Percentiles rank a stretch among this genome's conserved stretches.
These are phyloP conservation scores for Aspergillus japonicus DNA, from an alignment of 2,329 filamentous ascomycete species.

Conservation along the genomic window DNA sequence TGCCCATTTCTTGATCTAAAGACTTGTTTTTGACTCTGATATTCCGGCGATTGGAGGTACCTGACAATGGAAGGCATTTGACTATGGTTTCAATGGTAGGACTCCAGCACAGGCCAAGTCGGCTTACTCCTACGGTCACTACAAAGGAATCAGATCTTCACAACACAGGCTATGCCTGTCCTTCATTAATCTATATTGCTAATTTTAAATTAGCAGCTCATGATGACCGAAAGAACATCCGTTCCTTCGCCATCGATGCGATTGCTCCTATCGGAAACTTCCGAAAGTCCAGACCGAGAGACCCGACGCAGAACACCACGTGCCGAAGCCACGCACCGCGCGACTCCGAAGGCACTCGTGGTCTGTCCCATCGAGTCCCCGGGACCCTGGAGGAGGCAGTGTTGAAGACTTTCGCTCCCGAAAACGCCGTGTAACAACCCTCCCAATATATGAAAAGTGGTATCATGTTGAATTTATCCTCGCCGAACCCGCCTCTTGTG, in stretches of 20 bases:
- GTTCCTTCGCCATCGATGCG: conserved; percentile 7
- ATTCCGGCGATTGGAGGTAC: too few species aligned
- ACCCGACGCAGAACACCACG: conserved; percentile 4
- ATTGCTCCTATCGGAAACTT: conserved; percentile 12
- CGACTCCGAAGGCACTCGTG: conserved; percentile 7
- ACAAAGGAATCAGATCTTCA: neutral
- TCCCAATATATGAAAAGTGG: conserved; percentile 45
- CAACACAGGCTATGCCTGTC: neutral
- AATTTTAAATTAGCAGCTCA: conserved; percentile 40
- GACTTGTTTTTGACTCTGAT: too few species aligned
- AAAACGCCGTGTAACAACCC: conserved; percentile 43
- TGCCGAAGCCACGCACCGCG: neutral
- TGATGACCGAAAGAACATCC: conserved; percentile 13
- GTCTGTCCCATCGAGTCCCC: conserved; percentile 11
- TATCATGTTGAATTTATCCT: conserved; percentile 52
- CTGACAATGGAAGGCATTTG: too few species aligned
- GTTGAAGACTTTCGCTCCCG: conserved; percentile 44
- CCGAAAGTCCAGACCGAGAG: conserved; percentile 14
- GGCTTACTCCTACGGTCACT: neutral
- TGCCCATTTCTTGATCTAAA: too few species aligned
- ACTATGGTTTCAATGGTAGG: too few species aligned
- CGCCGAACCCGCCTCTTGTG: conserved; percentile 36
- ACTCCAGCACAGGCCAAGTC: too few species aligned
- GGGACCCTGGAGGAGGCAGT: conserved; percentile 25
- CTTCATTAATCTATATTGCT: conserved; percentile 31